Evolutionary conservation across 371 early-diverging fungal genomes (phyloP).

Genomic region (Haplosporangium sp.): DNA sequence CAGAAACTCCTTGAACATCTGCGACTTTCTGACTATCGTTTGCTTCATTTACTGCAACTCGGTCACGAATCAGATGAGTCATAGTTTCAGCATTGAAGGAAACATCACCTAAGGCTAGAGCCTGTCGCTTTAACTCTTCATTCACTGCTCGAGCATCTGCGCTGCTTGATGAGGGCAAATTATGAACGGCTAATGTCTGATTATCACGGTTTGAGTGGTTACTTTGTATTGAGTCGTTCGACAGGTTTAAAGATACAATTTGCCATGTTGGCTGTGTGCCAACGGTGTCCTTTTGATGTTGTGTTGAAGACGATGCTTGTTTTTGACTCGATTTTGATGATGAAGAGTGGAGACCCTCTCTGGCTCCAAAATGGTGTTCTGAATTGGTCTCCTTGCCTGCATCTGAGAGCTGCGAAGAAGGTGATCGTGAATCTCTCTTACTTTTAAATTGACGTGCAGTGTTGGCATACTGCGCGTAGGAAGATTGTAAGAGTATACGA

Average conservation of each 20-base stretch:
- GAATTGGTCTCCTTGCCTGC: background rate
- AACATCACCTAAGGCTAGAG: constrained; percentile 11
- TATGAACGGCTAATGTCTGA: constrained; percentile 39
- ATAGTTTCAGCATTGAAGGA: constrained; percentile 21
- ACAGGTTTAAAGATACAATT: background rate
- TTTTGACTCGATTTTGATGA: background rate
- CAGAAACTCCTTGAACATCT: background rate
- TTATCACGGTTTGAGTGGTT: constrained; percentile 6
- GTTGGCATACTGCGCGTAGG: constrained; percentile 48
- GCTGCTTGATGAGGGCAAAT: background rate
- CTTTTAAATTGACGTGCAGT: constrained; percentile 28
- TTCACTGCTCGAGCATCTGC: background rate
- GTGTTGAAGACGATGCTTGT: background rate
- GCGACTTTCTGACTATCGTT: background rate
- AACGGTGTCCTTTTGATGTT: background rate
- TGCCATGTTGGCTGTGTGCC: constrained; percentile 10
- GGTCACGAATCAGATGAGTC: constrained; percentile 23
- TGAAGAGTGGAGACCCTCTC: background rate
- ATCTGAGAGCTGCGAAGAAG: constrained; percentile 7
- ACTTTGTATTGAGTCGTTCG: background rate
- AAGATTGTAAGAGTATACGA: constrained; percentile 18
- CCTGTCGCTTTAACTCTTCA: background rate
- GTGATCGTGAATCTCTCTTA: constrained; percentile 4
- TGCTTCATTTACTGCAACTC: constrained; percentile 2
- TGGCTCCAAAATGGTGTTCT: background rate